Percentiles rank a stretch among this genome's conserved stretches.
phyloP scores from a whole-genome alignment of 768 basidiomycete species.

The Pleurotus tuber-regium region DNA sequence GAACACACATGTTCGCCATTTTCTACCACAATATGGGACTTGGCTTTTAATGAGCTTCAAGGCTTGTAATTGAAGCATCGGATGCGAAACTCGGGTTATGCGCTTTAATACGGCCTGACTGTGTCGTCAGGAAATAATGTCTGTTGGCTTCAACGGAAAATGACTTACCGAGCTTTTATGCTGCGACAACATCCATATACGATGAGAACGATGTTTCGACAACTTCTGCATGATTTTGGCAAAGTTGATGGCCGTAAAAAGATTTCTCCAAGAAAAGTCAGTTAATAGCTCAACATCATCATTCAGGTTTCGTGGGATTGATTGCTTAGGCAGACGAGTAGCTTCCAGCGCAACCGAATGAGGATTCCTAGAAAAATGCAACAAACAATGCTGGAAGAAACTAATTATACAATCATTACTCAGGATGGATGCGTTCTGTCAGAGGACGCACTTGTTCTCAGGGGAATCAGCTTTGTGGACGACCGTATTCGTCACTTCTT shows the following conservation, averaged over 20 bases:
- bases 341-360: conserved; percentile 52
- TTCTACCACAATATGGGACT: conserved; percentile 95
- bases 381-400: conserved; percentile 93
- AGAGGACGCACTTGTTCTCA: conserved; percentile 67
- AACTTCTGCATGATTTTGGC: conserved; percentile 98
- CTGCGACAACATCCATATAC: conserved; percentile 94
- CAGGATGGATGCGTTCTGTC: background rate
- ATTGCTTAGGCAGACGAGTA: conserved; percentile 35
- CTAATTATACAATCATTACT: conserved; percentile 38
- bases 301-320: conserved; percentile 72
- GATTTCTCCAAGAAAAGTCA: conserved; percentile 97
- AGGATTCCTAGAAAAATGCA: conserved; percentile 68
- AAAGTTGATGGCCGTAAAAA: conserved; percentile 96
- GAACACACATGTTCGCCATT: conserved; percentile 91
- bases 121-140: conserved; percentile 13
- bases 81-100: conserved; percentile 90
- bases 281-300: conserved; percentile 92
- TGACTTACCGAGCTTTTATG: conserved; percentile 92
- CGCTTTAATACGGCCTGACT: conserved; percentile 90
- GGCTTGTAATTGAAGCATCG: conserved; percentile 90
- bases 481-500: conserved; percentile 83
- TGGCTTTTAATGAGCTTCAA: conserved; percentile 98
- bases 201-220: conserved; percentile 90
- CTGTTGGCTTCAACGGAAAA: background rate
- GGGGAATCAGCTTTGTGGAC: conserved; percentile 87